Percentiles rank a stretch among this genome's conserved stretches.
Evolutionary conservation across 2,329 filamentous ascomycete species (phyloP).

Genomic region (Pestalotiopsis sp.): DNA sequence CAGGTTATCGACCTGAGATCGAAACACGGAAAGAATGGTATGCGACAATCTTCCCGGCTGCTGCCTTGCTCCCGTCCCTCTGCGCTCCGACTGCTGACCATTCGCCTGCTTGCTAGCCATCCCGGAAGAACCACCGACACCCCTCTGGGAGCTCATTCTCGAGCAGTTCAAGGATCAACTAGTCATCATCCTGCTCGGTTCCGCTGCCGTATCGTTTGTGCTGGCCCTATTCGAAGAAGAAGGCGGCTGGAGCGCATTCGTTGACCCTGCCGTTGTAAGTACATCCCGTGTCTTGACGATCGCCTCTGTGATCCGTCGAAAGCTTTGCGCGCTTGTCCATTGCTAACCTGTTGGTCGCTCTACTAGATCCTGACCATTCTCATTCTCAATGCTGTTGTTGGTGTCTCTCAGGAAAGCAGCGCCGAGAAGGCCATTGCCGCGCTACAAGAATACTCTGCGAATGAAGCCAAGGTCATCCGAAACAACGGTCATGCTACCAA

Average conservation of each 20-base stretch:
- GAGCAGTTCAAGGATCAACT: conserved; percentile 99
- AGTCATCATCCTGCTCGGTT: conserved; percentile 91
- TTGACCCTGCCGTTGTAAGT: conserved; percentile 91
- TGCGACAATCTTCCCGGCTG: conserved; percentile 23
- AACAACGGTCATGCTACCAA: conserved; percentile 75
- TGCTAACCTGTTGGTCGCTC: conserved; percentile 17
- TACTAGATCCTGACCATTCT: conserved; percentile 90
- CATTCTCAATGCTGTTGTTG: conserved; percentile 94
- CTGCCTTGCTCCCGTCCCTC: neutral
- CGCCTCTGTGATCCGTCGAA: neutral
- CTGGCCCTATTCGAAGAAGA: conserved; percentile 91
- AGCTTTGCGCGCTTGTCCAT: neutral
- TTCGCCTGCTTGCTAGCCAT: conserved; percentile 47
- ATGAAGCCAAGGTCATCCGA: conserved; percentile 91
- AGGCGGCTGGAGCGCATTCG: conserved; percentile 95
- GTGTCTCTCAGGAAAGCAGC: conserved; percentile 97
- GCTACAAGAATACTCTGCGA: conserved; percentile 97
- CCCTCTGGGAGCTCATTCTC: conserved; percentile 92
- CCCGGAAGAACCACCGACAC: conserved; percentile 89
- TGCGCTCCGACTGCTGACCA: conserved; percentile 6
- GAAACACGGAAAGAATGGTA: conserved; percentile 70
- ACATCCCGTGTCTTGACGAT: neutral
- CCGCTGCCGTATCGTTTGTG: conserved; percentile 90
- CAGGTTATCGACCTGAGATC: conserved; percentile 58
- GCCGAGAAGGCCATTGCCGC: conserved; percentile 98